Base-by-base conservation (phyloP, 352 stramenopile species). In the Phytopythium mirpurense region DNA sequence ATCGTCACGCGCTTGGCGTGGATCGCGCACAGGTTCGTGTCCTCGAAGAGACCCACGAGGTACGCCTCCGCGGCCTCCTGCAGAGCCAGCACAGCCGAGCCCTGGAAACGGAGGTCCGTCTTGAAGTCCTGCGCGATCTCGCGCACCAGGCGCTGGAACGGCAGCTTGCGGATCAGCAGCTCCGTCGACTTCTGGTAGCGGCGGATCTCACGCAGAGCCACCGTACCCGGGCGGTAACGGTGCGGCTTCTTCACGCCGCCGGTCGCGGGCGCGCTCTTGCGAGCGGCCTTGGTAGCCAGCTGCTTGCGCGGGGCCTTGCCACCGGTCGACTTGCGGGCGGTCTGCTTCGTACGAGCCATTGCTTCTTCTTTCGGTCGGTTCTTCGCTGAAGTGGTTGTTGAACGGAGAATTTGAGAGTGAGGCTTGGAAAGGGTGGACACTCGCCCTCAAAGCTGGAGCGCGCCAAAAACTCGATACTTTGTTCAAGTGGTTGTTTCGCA, bases 301-400 rank as follows among this genome's bases (percentile, higher is more conserved):
- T 98, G 90, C 83, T 97, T 97, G 59, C 92, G 84, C 23, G 92
- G 92, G 23, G 91, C 92, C 79, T 98, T 98, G 70, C 92, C 92
- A 72, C 92, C 92, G 49, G 93, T 86, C 51, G 89, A 97, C 73
- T 98, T 98, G 57, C 93, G 89, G 32, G 95, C 93, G 68, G 93
- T 98, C 74, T 98, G 93, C 78, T 98, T 98, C 60, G 93, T 98
- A 86, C 93, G 89, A 69, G 95, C 93, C 90, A 98, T 97, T 57
- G 54, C 48, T 48, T 60, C 27, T 68, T 56, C 21, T 53, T 12
- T 26, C 11, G 9, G 9, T 32, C 9, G 29, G 6, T 32, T 26
- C 16, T 21, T 7, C 6, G 8, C 5, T 7, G 16, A 37, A 27
- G 9, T 51, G 12, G 8, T 24, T 38, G 27, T 19, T 41, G 29